Conservation (phyloP, 148 eudicot genomes). For the Nepenthes gracilis region DNA sequence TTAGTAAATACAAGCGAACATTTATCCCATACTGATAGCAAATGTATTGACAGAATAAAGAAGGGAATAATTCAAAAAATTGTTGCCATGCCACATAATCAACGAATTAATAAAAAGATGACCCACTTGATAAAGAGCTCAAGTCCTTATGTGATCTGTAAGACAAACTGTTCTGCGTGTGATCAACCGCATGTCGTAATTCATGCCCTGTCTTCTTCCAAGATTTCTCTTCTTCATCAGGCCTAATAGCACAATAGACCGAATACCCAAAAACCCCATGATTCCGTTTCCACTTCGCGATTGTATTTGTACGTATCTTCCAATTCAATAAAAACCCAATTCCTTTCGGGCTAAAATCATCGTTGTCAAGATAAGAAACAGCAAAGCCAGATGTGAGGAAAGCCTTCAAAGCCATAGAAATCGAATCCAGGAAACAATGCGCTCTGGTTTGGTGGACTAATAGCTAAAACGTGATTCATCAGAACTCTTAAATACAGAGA, state of each 20-base stretch:
- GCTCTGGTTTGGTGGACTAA: no score
- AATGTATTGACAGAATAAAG: no score
- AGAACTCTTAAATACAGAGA: no score
- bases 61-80: no score
- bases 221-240: background rate
- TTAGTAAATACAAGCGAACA: no score
- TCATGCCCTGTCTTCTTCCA: background rate
- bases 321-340: background rate
- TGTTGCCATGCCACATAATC: no score
- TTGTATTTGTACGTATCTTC: background rate
- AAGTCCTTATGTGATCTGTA: background rate
- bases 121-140: slow-evolving; percentile 9
- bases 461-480: no score
- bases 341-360: background rate
- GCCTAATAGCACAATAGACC: background rate
- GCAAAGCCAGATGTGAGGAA: background rate
- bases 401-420: slow-evolving; percentile 7
- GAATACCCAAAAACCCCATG: background rate
- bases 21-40: no score
- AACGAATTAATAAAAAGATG: background rate
- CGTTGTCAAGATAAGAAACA: background rate
- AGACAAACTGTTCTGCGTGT: no score
- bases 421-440: background rate
- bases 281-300: background rate
- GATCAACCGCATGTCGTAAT: no score